phyloP scores from a whole-genome alignment of 352 stramenopile species.

The Pythium guiyangense region DNA sequence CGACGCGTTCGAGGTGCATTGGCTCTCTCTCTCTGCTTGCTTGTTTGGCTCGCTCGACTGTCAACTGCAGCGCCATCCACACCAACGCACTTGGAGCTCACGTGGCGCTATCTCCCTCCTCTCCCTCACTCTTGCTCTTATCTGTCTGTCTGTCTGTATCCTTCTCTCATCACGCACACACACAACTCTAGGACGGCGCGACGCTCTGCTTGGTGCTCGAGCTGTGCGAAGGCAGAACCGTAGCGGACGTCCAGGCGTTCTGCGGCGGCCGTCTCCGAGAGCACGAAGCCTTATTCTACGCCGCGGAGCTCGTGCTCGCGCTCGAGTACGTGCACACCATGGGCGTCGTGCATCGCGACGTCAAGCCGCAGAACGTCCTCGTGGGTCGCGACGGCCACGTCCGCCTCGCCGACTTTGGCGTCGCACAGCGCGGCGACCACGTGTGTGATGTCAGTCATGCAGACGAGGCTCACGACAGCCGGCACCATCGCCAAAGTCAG shows the following conservation, averaged over 20 bases:
- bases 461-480: neutral
- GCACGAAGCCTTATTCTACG: constrained; percentile 82
- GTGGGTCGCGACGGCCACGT: too few relatives aligned
- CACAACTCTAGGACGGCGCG: neutral
- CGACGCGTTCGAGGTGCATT: neutral
- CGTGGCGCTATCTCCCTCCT: too few relatives aligned
- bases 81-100: too few relatives aligned
- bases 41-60: too few relatives aligned
- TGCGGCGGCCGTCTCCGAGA: neutral
- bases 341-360: too few relatives aligned
- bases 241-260: neutral
- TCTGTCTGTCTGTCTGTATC: too few relatives aligned
- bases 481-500: neutral
- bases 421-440: constrained; percentile 17
- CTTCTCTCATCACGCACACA: too few relatives aligned
- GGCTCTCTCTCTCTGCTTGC: too few relatives aligned
- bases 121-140: too few relatives aligned
- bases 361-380: too few relatives aligned
- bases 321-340: constrained; percentile 75
- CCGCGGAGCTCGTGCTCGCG: constrained; percentile 93
- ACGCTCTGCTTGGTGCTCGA: neutral
- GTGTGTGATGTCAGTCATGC: neutral
- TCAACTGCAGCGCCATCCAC: too few relatives aligned
- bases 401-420: constrained; percentile 28
- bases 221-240: neutral